Base-by-base conservation (phyloP, 495 filamentous ascomycete species). In the Chaetomium cochliodes region DNA sequence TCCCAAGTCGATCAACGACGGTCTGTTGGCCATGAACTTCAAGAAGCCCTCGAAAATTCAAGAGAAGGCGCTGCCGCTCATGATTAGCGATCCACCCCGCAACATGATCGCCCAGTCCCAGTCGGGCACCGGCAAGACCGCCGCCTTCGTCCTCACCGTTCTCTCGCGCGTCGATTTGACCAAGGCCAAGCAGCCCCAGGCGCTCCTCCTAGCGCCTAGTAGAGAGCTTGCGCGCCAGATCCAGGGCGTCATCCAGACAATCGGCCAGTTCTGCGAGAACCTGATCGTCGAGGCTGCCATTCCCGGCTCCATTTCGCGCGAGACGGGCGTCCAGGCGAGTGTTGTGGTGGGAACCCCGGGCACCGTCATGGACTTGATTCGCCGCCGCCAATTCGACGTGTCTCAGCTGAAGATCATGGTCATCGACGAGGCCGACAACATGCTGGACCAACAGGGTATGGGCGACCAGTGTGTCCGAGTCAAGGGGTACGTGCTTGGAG, bases 101-200 rank as follows among this genome's bases (percentile, higher is more conserved):
- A 98, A 98, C 76, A 88, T 98, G 81, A 93, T 99, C 65, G 94
- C 92, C 23, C 96, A 99, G 74, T 97, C 94, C 30, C 96, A 99
- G 77, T 98, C 96, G 5, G 96, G 96, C 65, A 99, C 96, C 16
- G 96, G 96, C 63, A 99, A 99, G 80, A 99, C 96, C 12, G 96
- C 94, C 37, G 96, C 96, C 37, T 99, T 98, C 75, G 87, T 92
- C 26, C 85, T 96, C 60, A 97, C 94, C 49, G 90, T 97, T 59
- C 84, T 99, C 22, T 87, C 88, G 60, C 90, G 94, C 55, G 74
- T 97, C 69, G 90, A 98, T 67, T 80, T 92, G 52, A 77, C 70
- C 22, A 81, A 84, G 51, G 79, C 86, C n/a, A 78, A 75, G 18
- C 78, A 81, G 30, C 93, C 94, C 9, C 94, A 99, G 78, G 92